These are phyloP conservation scores for Leersia perrieri DNA, from an alignment of 176 grass and related monocot genomes.

Conservation along the genomic window DNA sequence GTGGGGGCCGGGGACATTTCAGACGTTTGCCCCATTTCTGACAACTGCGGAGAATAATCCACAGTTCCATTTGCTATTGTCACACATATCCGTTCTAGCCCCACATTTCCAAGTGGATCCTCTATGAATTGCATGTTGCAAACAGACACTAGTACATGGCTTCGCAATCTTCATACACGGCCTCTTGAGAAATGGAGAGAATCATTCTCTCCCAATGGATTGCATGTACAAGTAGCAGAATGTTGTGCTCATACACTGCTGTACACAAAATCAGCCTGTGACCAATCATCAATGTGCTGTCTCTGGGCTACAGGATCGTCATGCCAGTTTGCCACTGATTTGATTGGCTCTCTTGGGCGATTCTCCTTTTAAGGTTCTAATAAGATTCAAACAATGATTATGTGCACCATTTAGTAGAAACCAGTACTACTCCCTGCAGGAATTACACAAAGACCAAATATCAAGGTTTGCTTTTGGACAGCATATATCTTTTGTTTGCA, in stretches of 20 bases:
- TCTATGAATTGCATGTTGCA: not conserved
- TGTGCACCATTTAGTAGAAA: not conserved
- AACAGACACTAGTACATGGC: not conserved
- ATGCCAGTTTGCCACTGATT: not conserved
- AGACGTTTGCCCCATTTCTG: not conserved
- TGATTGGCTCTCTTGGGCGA: not conserved
- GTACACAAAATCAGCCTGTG: not conserved
- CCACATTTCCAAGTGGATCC: constrained; percentile 7
- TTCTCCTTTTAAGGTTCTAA: not conserved
- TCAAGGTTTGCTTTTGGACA: not conserved
- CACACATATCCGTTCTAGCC: constrained; percentile 4
- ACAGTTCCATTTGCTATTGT: not conserved
- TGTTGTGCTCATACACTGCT: constrained; percentile 25
- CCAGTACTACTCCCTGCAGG: not conserved
- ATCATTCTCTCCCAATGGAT: constrained; percentile 17
- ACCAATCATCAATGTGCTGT: constrained; percentile 35
- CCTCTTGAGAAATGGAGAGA: constrained; percentile 27
- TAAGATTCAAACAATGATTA: not conserved
- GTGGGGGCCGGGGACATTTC: not conserved
- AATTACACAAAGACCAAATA: not conserved
- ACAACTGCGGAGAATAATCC: constrained; percentile 32
- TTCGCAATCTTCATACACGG: not conserved
- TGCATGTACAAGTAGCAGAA: not conserved
- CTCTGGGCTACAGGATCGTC: constrained; percentile 13
- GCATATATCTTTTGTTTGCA: not conserved